Evolutionary conservation across 306 rosid species (phyloP).

Genomic region (Hylodesmum podocarpum): DNA sequence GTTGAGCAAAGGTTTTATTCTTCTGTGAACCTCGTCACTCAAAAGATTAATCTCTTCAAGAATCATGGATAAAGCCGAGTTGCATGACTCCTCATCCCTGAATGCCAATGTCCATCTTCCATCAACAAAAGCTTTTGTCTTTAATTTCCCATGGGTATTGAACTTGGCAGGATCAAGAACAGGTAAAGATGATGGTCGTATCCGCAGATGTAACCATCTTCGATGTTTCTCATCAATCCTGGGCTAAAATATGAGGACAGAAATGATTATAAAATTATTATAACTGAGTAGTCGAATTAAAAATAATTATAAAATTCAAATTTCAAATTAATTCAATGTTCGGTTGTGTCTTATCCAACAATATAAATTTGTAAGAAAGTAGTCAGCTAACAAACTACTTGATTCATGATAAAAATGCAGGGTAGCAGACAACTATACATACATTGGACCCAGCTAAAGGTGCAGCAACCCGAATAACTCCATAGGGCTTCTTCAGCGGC

Average conservation of each 20-base stretch:
- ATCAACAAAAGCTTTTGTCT: constrained; percentile 71
- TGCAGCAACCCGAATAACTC: constrained; percentile 81
- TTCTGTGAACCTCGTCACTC: constrained; percentile 67
- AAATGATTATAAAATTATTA: neutral
- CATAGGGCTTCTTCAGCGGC: constrained; percentile 65
- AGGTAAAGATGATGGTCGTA: constrained; percentile 78
- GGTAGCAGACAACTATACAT: constrained; percentile 37
- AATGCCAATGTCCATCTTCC: constrained; percentile 97
- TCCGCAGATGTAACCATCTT: constrained; percentile 88
- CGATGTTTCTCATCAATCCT: constrained; percentile 70
- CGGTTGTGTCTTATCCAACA: neutral
- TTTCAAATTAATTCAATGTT: constrained; percentile 3
- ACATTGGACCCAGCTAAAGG: constrained; percentile 90
- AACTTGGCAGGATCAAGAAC: constrained; percentile 58
- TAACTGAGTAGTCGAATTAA: neutral
- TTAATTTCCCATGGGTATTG: constrained; percentile 37
- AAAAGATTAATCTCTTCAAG: constrained; percentile 56
- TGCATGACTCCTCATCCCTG: constrained; percentile 76
- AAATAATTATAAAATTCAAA: neutral
- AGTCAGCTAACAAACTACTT: constrained; percentile 7
- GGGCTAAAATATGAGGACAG: constrained; percentile 57
- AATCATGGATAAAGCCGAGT: constrained; percentile 64
- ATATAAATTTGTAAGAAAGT: neutral
- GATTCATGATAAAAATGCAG: constrained; percentile 8
- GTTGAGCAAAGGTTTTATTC: constrained; percentile 70